These are phyloP conservation scores for Ophiostoma novo-ulmi DNA, from an alignment of 2,329 filamentous ascomycete genomes.

Conservation along the genomic window DNA sequence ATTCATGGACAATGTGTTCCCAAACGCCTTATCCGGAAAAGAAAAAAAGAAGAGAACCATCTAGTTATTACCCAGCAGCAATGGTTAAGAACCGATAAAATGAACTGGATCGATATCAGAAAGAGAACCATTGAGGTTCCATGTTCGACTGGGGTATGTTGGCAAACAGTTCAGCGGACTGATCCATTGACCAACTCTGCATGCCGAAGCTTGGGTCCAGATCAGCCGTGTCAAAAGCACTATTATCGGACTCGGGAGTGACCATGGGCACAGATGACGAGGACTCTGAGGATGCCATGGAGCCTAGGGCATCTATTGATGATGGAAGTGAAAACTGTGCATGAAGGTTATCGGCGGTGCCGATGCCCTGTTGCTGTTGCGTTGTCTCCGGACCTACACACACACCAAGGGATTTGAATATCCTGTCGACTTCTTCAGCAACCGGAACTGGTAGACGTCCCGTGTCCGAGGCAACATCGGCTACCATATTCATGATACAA, in stretches of 20 bases:
- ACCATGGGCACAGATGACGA: not conserved
- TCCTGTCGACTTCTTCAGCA: not conserved
- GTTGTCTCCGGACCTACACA: not conserved
- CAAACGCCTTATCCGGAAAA: not conserved
- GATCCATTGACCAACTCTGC: conserved; percentile 13
- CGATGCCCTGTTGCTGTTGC: not conserved
- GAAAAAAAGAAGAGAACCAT: not conserved
- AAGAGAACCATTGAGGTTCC: conserved; percentile 21
- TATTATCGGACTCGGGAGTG: not conserved
- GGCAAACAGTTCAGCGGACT: conserved; percentile 21
- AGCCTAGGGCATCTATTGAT: not conserved
- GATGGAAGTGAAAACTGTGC: not conserved
- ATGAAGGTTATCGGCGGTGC: not conserved
- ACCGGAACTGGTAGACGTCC: not conserved
- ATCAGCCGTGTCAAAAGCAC: not conserved
- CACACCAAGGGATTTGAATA: not conserved
- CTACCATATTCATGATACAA: not conserved
- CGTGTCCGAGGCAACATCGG: not conserved
- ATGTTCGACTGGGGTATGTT: conserved; percentile 17
- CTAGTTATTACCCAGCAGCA: no score
- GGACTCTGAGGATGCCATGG: conserved; percentile 11
- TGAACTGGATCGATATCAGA: not conserved
- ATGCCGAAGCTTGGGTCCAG: not conserved
- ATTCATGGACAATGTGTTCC: not conserved
- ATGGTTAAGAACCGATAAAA: not conserved